These are phyloP conservation scores for Aspergillus baeticus DNA, from an alignment of 495 filamentous ascomycete species.

Conservation along the genomic window DNA sequence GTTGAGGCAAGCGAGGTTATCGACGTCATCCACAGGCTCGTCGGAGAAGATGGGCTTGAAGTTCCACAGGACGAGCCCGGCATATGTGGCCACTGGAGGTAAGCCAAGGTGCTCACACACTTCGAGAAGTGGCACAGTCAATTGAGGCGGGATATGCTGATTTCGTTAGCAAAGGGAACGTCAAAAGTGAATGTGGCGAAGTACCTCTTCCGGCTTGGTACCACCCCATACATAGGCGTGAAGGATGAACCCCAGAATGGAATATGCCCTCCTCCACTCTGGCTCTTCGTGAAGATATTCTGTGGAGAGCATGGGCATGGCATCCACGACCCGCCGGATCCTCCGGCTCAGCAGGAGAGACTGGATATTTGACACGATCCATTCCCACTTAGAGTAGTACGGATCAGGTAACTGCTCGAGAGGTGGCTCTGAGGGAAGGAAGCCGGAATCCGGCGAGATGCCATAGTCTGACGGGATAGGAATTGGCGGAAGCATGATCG, in stretches of 20 bases:
- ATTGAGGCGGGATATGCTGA: conserved; percentile 77
- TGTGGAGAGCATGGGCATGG: conserved; percentile 78
- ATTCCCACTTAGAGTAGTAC: conserved; percentile 94
- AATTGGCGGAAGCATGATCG: conserved; percentile 77
- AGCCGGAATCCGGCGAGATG: conserved; percentile 82
- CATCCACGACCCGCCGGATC: conserved; percentile 71
- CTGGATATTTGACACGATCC: conserved; percentile 80
- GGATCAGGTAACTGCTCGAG: conserved; percentile 75
- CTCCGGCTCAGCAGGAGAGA: conserved; percentile 79
- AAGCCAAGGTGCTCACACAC: conserved; percentile 81
- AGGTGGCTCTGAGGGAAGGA: conserved; percentile 81
- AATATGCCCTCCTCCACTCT: conserved; percentile 92
- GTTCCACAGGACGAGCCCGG: conserved; percentile 91
- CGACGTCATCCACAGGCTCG: conserved; percentile 74
- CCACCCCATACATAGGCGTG: conserved; percentile 97
- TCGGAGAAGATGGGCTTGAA: conserved; percentile 83
- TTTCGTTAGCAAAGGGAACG: neutral
- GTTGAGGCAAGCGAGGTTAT: conserved; percentile 79
- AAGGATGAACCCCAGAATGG: conserved; percentile 80
- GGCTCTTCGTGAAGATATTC: conserved; percentile 72
- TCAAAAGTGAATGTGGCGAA: conserved; percentile 8
- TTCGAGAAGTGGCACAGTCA: conserved; percentile 78
- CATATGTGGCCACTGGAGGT: conserved; percentile 93
- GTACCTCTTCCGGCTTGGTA: conserved; percentile 72
- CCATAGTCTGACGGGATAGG: conserved; percentile 80